Base-by-base conservation (phyloP, 768 basidiomycete species). In the Xerocomellus chrysenteron region DNA sequence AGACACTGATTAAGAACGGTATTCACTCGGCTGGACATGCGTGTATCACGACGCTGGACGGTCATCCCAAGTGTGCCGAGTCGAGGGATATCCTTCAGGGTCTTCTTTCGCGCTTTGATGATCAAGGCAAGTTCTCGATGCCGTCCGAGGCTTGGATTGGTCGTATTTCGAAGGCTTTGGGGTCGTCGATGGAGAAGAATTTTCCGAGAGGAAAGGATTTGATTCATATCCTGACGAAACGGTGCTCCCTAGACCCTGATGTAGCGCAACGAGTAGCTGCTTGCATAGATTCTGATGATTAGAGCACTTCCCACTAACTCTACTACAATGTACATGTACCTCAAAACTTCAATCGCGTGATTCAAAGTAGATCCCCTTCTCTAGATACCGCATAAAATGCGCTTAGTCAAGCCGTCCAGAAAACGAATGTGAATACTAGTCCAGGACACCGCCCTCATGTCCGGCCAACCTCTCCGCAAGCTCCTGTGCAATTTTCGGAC, bases 41-140 rank as follows among this genome's bases (percentile, higher is more conserved):
- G 10, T 74, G 72, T 36, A 62, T 74, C 41, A 73, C 72, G 17
- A 57, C 71, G 28, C 33, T 69, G 13, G 59, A 61, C 0, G 47
- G 57, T 0, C 66, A 69, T 43, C 47, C 65, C 8, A 72, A 73
- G 50, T 70, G 67, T 21, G 55, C 52, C 2, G 67, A 68, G 46
- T 78, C 76, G 39, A 72, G 57, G 41, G 52, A 54, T 32, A 61
- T 63, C 32, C 52, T 75, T 7, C 59, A 53, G 39, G 21, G 44
- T 2, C 43, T 70, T 6, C 35, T 71, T 6, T 51, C 60, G 45
- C 50, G 57, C 10, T 72, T 59, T 10, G 59, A 63, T 36, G 57
- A 63, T 6, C 62, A 72, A 17, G 68, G 68, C 49, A 69, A 70
- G 54, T 69, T 69, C 19, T 62, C 62, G 56, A 69, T 69, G 68